Conservation (phyloP, 2,329 filamentous ascomycete genomes). For the Zymoseptoria passerinii region DNA sequence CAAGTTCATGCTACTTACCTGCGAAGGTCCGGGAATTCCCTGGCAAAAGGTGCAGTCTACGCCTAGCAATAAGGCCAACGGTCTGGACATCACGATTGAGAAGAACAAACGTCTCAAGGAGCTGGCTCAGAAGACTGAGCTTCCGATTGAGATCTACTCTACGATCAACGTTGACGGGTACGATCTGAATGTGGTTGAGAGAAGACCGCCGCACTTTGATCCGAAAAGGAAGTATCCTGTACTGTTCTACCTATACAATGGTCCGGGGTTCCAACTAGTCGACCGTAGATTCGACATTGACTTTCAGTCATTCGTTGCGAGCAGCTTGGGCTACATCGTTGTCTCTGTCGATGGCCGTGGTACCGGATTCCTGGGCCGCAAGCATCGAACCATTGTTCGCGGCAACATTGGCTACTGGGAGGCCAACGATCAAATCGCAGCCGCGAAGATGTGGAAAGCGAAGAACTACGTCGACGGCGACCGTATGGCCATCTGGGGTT, state of each 20-base stretch:
- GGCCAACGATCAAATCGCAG: conserved; percentile 81
- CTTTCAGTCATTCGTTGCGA: conserved; percentile 84
- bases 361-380: conserved; percentile 81
- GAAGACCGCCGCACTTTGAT: conserved; percentile 82
- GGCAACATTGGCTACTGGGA: conserved; percentile 80
- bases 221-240: conserved; percentile 81
- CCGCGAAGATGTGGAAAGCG: conserved; percentile 72
- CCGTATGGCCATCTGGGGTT: conserved; percentile 91
- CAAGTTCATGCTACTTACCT: conserved; percentile 75
- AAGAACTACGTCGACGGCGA: conserved; percentile 76
- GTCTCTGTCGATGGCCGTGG: conserved; percentile 91
- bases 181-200: conserved; percentile 66
- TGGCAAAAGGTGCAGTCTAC: conserved; percentile 88
- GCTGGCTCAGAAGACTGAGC: conserved; percentile 64
- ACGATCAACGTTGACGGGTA: conserved; percentile 78
- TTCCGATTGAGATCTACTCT: conserved; percentile 74
- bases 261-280: conserved; percentile 86
- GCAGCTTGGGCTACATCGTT: conserved; percentile 80
- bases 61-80: conserved; percentile 48
- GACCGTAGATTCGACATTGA: conserved; percentile 72
- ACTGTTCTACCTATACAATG: conserved; percentile 89
- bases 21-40: conserved; percentile 75
- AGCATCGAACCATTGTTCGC: conserved; percentile 71
- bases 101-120: conserved; percentile 64
- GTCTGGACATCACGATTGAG: conserved; percentile 54